Evolutionary conservation across 2,329 filamentous ascomycete genomes (phyloP), one percentile per base, ranked within the genome.

Genomic region (Pseudocercospora crystallina): DNA sequence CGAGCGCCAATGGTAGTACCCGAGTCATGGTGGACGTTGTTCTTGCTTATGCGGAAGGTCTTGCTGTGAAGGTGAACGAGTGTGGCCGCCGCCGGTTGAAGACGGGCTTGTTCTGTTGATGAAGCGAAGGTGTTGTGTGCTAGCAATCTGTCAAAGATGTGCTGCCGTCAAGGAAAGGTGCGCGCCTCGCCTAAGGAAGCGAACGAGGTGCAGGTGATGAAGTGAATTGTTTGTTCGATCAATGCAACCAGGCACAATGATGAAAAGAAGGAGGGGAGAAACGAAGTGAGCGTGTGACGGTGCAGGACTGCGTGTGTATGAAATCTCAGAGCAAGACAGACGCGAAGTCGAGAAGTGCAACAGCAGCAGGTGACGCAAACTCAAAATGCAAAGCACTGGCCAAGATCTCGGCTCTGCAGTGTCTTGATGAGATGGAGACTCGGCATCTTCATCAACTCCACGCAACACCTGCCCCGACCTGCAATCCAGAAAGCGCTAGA

Each of bases 241-340:
- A 35, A 47, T 42, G 45, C 37, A 41, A 32, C 44, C 44, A 20
- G 44, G 44, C 44, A 47, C 34, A 20, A 47, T 39, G 44, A 48
- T 42, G n/a, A 37, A 31, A n/a, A 41, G 37, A 35, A 41, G 36
- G 37, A 35, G 34, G 36, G 45, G 31, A 10, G n/a, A 20, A n/a
- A 35, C 14, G 42, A 29, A 37, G 30, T 17, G 42, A 45, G 31
- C 4, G 32, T 35, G 42, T 45, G 42, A 20, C 8, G 20, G 20
- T 7, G 20, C 20, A 26, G 20, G 20, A 26, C 20, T 26, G 20
- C 20, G 20, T 26, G 20, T 26, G 20, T 26, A 7, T 26, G 20
- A 26, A 26, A 26, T 26, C 20, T 26, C 20, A 26, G 7, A 26
- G 20, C 20, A 26, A 26, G 20, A 26, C 20, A 26, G 20, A 26